Evolutionary conservation across 1,284 basidiomycete genomes (phyloP), one percentile per base, ranked within the genome.

Genomic region (Puccinia triticina): DNA sequence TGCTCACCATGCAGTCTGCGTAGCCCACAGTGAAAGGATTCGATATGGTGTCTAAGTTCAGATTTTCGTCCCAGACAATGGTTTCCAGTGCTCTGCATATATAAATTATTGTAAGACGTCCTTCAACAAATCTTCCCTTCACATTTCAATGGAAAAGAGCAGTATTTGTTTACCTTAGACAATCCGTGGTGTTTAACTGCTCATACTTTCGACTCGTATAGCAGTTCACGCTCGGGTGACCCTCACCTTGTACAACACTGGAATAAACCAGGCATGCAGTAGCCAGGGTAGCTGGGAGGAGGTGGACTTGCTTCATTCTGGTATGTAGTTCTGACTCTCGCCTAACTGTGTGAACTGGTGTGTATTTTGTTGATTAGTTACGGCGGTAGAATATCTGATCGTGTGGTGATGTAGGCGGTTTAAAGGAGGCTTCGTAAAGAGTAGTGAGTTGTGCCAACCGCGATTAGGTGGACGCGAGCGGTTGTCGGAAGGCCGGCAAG

Each of bases 1-100:
- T 21, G 37, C 64, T 37, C n/a, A 66, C 64, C 64, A 66, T 66
- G 64, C 64, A 66, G 64, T 66, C 64, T 5, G 18, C 18, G 37
- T 66, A 66, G 37, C 64, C 64, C 18, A 66, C 64, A 2, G 64
- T 66, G 37, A 66, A 4, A 32, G 64, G 64, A 32, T 32, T 66
- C 16, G 34, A 66, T 40, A n/a, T 40, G 37, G 7, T 66, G 37
- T 66, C 64, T 37, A 66, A 7, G 64, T 37, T 40, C 18, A 66
- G 18, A 37, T 43, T 66, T 32, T 66, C 37, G 37, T 66, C 64
- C 64, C 64, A 66, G 32, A 66, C 16, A 43, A 66, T 66, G 43
- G 64, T 66, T 21, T 66, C 64, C 32, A 66, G n/a, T 32, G 64
- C 64, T n/a, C 64, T 66, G 61, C 37, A 21, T 23, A 21, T 26